phyloP scores from a whole-genome alignment of 345 rosid genomes.

The Ceriops zippeliana region DNA sequence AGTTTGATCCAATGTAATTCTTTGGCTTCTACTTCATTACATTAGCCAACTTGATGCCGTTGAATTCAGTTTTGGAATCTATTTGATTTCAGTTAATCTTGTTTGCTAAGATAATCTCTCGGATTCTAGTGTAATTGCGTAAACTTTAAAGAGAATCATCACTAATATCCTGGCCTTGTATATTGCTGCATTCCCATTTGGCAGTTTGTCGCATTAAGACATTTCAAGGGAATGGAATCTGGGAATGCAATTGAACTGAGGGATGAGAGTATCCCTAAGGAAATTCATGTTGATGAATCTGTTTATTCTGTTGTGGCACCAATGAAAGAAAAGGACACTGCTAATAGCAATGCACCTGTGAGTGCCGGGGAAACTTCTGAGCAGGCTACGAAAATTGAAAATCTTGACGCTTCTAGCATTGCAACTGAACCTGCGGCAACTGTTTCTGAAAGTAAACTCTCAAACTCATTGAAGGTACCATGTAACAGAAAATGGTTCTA shows the following conservation, averaged over 20 bases:
- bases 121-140: too few relatives aligned
- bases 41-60: not conserved
- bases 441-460: slow-evolving; percentile 38
- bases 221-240: slow-evolving; percentile 51
- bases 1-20: not conserved
- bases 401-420: slow-evolving; percentile 22
- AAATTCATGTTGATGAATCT: slow-evolving; percentile 28
- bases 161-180: not conserved
- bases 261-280: slow-evolving; percentile 34
- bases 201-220: slow-evolving; percentile 17
- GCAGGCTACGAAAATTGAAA: slow-evolving; percentile 29
- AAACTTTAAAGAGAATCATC: too few relatives aligned
- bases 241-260: slow-evolving; percentile 37
- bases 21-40: too few relatives aligned
- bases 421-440: slow-evolving; percentile 24
- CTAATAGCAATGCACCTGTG: slow-evolving; percentile 17
- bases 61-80: not conserved
- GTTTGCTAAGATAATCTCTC: not conserved
- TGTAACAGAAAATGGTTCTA: slow-evolving; percentile 17
- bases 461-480: slow-evolving; percentile 49
- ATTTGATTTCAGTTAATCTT: not conserved
- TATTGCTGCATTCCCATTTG: slow-evolving; percentile 12
- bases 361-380: slow-evolving; percentile 27
- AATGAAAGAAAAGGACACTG: slow-evolving; percentile 32
- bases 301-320: slow-evolving; percentile 25